These are phyloP conservation scores for Arthroderma sp. DNA, from an alignment of 2,329 filamentous ascomycete genomes.

Conservation along the genomic window DNA sequence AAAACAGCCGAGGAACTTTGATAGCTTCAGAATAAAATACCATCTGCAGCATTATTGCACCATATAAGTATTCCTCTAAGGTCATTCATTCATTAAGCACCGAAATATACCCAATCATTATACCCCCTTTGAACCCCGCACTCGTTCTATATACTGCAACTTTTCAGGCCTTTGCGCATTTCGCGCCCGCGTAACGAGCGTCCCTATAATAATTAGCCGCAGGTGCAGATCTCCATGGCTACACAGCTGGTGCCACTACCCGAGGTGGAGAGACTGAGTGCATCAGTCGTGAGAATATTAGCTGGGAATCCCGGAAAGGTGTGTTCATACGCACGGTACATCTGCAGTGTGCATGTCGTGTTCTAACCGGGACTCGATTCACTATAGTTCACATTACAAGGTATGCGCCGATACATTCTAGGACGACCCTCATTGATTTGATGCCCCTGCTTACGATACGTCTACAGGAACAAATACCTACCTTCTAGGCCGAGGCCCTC, in stretches of 20 bases:
- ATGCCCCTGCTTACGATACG: neutral
- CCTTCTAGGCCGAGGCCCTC: conserved; percentile 61
- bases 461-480: conserved; percentile 77
- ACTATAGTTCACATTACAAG: conserved; percentile 47
- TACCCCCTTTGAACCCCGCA: too few relatives aligned
- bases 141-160: too few relatives aligned
- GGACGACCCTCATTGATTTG: neutral
- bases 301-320: conserved; percentile 84
- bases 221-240: conserved; percentile 36
- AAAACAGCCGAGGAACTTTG: too few relatives aligned
- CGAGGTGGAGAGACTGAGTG: conserved; percentile 64
- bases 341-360: too few relatives aligned
- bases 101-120: too few relatives aligned
- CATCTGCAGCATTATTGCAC: too few relatives aligned
- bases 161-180: too few relatives aligned
- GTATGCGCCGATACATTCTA: conserved; percentile 11
- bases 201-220: too few relatives aligned
- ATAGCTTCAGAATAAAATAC: too few relatives aligned
- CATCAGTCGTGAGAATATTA: conserved; percentile 67
- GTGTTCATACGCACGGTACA: conserved; percentile 10
- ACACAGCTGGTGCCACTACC: conserved; percentile 51
- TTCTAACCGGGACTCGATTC: neutral
- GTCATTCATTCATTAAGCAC: too few relatives aligned
- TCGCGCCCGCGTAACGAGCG: too few relatives aligned
- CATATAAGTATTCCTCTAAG: too few relatives aligned